Evolutionary conservation across 2,329 filamentous ascomycete genomes (phyloP), one percentile per base, ranked within the genome.

Genomic region (Sodiomyces alkalinus): DNA sequence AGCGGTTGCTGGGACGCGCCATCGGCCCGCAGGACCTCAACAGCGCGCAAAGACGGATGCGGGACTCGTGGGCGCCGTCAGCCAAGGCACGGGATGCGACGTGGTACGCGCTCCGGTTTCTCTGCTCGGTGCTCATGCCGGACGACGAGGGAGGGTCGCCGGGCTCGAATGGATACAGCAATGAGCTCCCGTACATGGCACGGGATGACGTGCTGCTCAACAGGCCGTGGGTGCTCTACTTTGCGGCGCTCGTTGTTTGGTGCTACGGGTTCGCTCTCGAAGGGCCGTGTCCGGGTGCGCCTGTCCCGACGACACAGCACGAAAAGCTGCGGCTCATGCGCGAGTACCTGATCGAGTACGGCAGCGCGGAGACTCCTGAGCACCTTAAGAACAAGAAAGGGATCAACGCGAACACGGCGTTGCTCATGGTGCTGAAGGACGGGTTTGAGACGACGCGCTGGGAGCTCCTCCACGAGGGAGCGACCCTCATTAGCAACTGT

Each of bases 141-240:
- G 63, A 73, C 35, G 58, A 57, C 28, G 47, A 58, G 31, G 16
- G 19, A 7, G 26, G 26, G 12, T 29, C 27, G 21, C 27, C 27
- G 20, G 17, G 21, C 15, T 22, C 20, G 14, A 24, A 17, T 12
- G 21, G 16, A 5, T 23, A 14, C 16, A 12, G 19, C 13, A 7
- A 17, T 7, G 27, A 29, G 16, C 27, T 29, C 16, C 51, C 65
- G 6, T 98, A 96, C 50, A 77, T 74, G 12, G 83, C 86, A 1
- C 71, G 83, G 13, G 80, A 93, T 42, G 90, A 98, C 43, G 80
- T 85, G 29, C 64, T 94, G 2, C 66, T 96, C 34, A 92, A 96
- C 45, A 68, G 90, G 11, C 82, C 87, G 0, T 98, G 90, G 87
- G 85, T 94, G 8, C 61, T 96, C 28, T 98, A 94, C 53, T 92